Conservation (phyloP, 305 asterid species). For the Plantago coronopus region DNA sequence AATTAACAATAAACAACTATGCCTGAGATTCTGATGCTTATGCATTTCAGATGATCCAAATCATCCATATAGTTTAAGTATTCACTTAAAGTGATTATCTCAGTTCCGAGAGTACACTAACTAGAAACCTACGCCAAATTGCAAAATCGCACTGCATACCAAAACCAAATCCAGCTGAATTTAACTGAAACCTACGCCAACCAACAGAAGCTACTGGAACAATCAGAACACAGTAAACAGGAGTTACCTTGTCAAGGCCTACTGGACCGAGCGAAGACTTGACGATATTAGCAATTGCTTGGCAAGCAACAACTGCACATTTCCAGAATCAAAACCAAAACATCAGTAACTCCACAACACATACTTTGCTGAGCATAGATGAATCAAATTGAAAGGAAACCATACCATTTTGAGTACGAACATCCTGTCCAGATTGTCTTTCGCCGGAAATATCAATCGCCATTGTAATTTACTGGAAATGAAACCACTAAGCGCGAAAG, state of each 20-base stretch:
- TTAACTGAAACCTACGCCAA: no score
- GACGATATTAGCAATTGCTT: constrained; percentile 81
- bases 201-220: no score
- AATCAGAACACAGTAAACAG: no score
- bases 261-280: constrained; percentile 93
- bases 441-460: constrained; percentile 72
- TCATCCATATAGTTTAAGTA: no score
- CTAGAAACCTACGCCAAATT: no score
- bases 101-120: no score
- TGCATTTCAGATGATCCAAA: no score
- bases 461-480: background rate
- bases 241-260: constrained; percentile 82
- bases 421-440: constrained; percentile 94
- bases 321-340: background rate
- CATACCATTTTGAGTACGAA: constrained; percentile 83
- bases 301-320: constrained; percentile 79
- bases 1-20: no score
- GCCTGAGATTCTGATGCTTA: no score
- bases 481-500: no score
- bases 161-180: background rate
- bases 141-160: background rate
- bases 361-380: no score
- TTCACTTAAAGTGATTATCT: no score
- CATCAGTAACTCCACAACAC: background rate
- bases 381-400: background rate